Conservation (phyloP, 139 green algal genomes). For the Edaphochlamys debaryana region DNA sequence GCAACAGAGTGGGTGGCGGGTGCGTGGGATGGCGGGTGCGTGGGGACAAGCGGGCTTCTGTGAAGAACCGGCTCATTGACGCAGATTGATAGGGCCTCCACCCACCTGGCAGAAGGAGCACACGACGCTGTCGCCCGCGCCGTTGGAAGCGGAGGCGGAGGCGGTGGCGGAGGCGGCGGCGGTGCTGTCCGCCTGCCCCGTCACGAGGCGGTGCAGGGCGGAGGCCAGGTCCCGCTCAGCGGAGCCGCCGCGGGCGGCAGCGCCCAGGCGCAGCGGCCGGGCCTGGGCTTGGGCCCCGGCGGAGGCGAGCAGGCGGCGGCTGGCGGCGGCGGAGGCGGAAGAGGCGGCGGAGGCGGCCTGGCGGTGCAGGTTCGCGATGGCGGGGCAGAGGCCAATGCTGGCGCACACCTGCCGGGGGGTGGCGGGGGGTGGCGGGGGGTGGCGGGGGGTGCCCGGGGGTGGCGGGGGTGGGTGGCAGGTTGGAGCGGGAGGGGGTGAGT, state of each 20-base stretch:
- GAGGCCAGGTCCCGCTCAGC: not conserved
- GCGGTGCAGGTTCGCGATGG: slow-evolving; percentile 10
- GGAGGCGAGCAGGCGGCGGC: not conserved
- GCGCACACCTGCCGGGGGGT: slow-evolving; percentile 67
- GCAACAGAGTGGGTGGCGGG: too few species aligned
- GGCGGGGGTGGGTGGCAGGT: not conserved
- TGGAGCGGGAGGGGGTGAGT: too few species aligned
- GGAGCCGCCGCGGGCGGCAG: too few species aligned
- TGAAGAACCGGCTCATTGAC: too few species aligned
- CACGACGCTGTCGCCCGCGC: slow-evolving; percentile 15
- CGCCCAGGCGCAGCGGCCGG: too few species aligned
- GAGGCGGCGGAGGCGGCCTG: not conserved
- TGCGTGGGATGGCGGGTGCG: too few species aligned
- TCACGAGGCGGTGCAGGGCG: not conserved
- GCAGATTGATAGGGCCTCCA: too few species aligned
- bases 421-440: too few species aligned
- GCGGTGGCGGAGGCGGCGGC: not conserved
- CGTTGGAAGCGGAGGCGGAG: not conserved
- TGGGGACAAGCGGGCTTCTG: too few species aligned
- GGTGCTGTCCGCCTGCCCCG: not conserved
- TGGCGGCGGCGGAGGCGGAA: not conserved
- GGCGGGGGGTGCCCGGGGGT: too few species aligned
- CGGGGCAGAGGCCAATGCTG: slow-evolving; percentile 70
- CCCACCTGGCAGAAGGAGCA: slow-evolving; percentile 41
- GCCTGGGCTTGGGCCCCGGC: not conserved